A percentile compares a stretch with the other conserved stretches of the same genome.
These are phyloP conservation scores for Sporisorium exsertum DNA, from an alignment of 1,284 basidiomycete species.

Conservation along the genomic window DNA sequence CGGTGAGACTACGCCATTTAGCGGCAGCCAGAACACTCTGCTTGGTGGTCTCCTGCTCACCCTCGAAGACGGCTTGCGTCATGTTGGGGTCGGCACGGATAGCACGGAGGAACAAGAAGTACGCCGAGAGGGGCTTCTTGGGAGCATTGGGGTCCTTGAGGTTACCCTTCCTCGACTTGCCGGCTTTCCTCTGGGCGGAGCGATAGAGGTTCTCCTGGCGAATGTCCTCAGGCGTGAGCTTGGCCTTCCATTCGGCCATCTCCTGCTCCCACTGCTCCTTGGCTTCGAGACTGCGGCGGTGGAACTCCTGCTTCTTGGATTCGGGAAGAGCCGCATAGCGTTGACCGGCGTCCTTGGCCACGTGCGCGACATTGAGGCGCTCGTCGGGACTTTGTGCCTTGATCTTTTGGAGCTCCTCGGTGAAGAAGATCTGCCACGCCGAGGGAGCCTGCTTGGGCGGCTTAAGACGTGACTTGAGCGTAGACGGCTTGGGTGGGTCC, in stretches of 20 bases:
- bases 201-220: slow-evolving; percentile 91
- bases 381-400: slow-evolving; percentile 73
- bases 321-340: slow-evolving; percentile 84
- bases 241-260: slow-evolving; percentile 84
- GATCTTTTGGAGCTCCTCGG: slow-evolving; percentile 87
- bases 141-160: slow-evolving; percentile 97
- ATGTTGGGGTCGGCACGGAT: slow-evolving; percentile 63
- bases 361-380: slow-evolving; percentile 93
- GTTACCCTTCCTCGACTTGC: slow-evolving; percentile 91
- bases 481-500: slow-evolving; percentile 66
- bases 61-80: slow-evolving; percentile 82
- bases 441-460: slow-evolving; percentile 93
- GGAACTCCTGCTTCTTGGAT: slow-evolving; percentile 77
- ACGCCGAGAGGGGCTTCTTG: slow-evolving; percentile 93
- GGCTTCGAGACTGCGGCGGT: slow-evolving; percentile 77
- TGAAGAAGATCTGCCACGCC: slow-evolving; percentile 97
- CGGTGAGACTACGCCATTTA: slow-evolving; percentile 89
- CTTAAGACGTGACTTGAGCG: slow-evolving; percentile 74
- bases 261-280: slow-evolving; percentile 86
- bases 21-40: slow-evolving; percentile 93
- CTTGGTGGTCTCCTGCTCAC: slow-evolving; percentile 91
- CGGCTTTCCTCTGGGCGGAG: slow-evolving; percentile 89
- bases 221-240: slow-evolving; percentile 92
- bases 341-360: slow-evolving; percentile 91
- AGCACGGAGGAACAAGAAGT: slow-evolving; percentile 89